phyloP scores from a whole-genome alignment of 2,329 filamentous ascomycete genomes.

The Pseudocercospora ulei region DNA sequence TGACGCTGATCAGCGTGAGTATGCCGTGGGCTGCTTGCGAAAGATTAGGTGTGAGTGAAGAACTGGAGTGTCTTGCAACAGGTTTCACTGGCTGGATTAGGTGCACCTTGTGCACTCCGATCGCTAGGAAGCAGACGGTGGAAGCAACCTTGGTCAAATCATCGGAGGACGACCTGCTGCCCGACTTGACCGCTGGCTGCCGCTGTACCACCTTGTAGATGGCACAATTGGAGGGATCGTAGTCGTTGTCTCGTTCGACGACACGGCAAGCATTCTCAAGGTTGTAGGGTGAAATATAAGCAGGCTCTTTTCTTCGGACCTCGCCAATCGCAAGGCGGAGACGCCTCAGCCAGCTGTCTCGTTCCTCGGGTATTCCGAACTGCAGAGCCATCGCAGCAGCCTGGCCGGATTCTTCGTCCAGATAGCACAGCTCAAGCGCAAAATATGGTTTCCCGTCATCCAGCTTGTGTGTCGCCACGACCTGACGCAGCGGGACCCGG shows the following conservation, averaged over 20 bases:
- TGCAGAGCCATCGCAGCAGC: slow-evolving; percentile 56
- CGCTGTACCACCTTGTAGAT: slow-evolving; percentile 61
- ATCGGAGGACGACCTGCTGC: slow-evolving; percentile 52
- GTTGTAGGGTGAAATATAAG: slow-evolving; percentile 49
- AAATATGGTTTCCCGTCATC: slow-evolving; percentile 59
- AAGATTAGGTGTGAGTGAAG: slow-evolving; percentile 44
- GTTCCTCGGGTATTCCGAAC: slow-evolving; percentile 54
- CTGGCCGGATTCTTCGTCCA: slow-evolving; percentile 56
- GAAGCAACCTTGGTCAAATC: slow-evolving; percentile 56
- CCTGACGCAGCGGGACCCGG: slow-evolving; percentile 54
- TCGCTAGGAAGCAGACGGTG: slow-evolving; percentile 57
- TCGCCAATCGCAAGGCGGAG: slow-evolving; percentile 53
- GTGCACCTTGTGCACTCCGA: slow-evolving; percentile 61
- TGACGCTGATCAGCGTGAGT: slow-evolving; percentile 51
- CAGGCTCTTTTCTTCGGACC: slow-evolving; percentile 44
- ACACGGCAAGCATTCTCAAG: slow-evolving; percentile 54
- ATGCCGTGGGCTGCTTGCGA: slow-evolving; percentile 52
- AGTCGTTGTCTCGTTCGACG: slow-evolving; percentile 58
- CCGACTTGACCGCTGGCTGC: slow-evolving; percentile 46
- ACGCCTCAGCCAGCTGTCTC: slow-evolving; percentile 54
- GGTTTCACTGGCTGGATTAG: slow-evolving; percentile 55
- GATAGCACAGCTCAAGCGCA: slow-evolving; percentile 56
- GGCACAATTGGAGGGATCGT: slow-evolving; percentile 56
- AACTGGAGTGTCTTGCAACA: slow-evolving; percentile 46
- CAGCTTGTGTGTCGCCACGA: slow-evolving; percentile 57